Percentiles rank a stretch among this genome's conserved stretches.
These are phyloP conservation scores for Botrytis byssoidea DNA, from an alignment of 2,329 filamentous ascomycete genomes.

Conservation along the genomic window DNA sequence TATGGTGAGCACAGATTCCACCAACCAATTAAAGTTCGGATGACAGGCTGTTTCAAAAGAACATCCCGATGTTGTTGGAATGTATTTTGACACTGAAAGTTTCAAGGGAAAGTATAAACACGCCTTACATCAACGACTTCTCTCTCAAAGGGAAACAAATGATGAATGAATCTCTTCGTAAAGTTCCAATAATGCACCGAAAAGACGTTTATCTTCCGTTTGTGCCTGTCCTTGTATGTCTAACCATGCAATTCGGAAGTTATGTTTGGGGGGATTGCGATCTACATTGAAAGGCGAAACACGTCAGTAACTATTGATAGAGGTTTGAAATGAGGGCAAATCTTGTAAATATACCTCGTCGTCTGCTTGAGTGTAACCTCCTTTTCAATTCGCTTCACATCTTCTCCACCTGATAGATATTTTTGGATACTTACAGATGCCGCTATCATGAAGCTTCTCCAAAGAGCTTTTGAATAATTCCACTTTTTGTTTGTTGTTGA, in stretches of 20 bases:
- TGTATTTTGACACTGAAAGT: neutral
- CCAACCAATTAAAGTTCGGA: neutral
- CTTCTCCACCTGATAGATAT: neutral
- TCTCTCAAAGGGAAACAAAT: neutral
- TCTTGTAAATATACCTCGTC: neutral
- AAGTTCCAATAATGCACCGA: neutral
- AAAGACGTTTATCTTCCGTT: constrained; percentile 4
- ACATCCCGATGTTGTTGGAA: constrained; percentile 9
- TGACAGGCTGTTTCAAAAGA: neutral
- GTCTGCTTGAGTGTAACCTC: neutral
- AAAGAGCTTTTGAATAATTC: neutral
- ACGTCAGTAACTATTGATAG: constrained; percentile 9
- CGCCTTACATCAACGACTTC: neutral
- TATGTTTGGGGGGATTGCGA: constrained; percentile 12
- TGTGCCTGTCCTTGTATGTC: constrained; percentile 6
- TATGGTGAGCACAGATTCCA: neutral
- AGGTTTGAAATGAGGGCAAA: constrained; percentile 1
- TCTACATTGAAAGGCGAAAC: constrained; percentile 1
- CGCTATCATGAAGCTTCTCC: neutral
- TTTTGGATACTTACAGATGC: neutral
- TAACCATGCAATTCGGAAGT: constrained; percentile 16
- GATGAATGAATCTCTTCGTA: neutral
- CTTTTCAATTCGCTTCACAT: neutral
- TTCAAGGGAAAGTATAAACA: neutral
- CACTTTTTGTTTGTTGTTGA: constrained; percentile 2